Evolutionary conservation across 441 rosid genomes (phyloP).

Genomic region (Adansonia gregorii): DNA sequence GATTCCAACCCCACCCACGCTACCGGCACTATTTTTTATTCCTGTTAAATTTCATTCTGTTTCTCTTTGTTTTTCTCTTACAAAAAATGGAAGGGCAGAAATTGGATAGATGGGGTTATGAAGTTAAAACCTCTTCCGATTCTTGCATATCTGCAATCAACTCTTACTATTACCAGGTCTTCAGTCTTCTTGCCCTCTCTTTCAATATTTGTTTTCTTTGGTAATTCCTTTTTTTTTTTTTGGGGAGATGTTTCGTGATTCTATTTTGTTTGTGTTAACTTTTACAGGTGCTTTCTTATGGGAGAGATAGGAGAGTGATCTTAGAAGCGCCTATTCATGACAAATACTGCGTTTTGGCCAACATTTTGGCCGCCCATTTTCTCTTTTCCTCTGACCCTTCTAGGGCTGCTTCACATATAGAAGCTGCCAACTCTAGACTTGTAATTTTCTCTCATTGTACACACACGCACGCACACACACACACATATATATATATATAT

Average conservation of each 20-base stretch:
- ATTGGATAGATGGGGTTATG: too few species aligned
- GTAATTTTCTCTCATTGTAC: constrained; percentile 34
- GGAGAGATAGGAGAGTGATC: constrained; percentile 65
- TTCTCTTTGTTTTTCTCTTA: too few species aligned
- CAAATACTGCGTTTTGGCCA: constrained; percentile 72
- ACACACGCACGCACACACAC: too few species aligned
- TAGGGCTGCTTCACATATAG: constrained; percentile 39
- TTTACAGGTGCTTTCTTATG: constrained; percentile 69
- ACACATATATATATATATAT: too few species aligned
- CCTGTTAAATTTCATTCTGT: too few species aligned
- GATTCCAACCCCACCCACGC: too few species aligned
- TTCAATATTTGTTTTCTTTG: background rate
- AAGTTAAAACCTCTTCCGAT: constrained; percentile 54
- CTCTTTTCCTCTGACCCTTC: constrained; percentile 54
- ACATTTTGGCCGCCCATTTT: constrained; percentile 76
- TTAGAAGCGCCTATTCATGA: constrained; percentile 64
- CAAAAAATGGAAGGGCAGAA: too few species aligned
- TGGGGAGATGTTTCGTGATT: background rate
- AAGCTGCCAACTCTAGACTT: constrained; percentile 65
- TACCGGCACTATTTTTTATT: too few species aligned
- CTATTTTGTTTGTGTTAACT: constrained; percentile 12
- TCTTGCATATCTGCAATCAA: constrained; percentile 70
- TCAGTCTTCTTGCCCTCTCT: constrained; percentile 18
- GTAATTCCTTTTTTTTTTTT: background rate
- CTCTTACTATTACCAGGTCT: constrained; percentile 71